phyloP scores from a whole-genome alignment of 495 filamentous ascomycete species.

The Penicillium ucsense region DNA sequence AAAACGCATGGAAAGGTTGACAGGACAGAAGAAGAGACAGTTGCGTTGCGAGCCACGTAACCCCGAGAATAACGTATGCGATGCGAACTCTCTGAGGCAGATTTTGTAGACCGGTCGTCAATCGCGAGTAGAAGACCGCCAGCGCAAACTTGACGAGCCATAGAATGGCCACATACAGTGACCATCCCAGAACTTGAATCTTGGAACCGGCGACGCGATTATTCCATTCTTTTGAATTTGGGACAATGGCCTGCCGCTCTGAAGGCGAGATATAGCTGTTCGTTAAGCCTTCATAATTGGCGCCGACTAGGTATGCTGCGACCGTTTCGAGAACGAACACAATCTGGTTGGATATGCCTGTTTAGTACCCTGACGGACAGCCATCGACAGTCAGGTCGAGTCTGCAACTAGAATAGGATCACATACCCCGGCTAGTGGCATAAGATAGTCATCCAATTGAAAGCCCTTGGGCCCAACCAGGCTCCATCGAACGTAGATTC shows the following conservation, averaged over 20 bases:
- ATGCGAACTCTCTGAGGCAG: slow-evolving; percentile 32
- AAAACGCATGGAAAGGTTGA: slow-evolving; percentile 36
- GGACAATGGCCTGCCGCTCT: slow-evolving; percentile 30
- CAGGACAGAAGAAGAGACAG: slow-evolving; percentile 39
- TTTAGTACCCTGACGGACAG: too few relatives aligned
- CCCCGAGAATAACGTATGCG: slow-evolving; percentile 34
- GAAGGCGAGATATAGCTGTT: slow-evolving; percentile 43
- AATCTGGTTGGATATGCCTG: slow-evolving; percentile 5
- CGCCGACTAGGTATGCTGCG: slow-evolving; percentile 25
- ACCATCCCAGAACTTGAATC: slow-evolving; percentile 43
- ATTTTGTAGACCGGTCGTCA: slow-evolving; percentile 37
- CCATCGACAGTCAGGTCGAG: too few relatives aligned
- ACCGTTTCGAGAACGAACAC: slow-evolving; percentile 24
- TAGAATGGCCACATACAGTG: slow-evolving; percentile 38
- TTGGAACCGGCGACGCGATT: slow-evolving; percentile 41
- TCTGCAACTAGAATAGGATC: not conserved
- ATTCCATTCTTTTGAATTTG: slow-evolving; percentile 28
- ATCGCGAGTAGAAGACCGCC: slow-evolving; percentile 40
- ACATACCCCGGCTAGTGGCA: slow-evolving; percentile 41
- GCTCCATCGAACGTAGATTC: slow-evolving; percentile 34
- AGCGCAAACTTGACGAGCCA: slow-evolving; percentile 45
- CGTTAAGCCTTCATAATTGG: slow-evolving; percentile 32
- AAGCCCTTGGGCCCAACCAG: slow-evolving; percentile 36
- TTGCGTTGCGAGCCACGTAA: slow-evolving; percentile 37
- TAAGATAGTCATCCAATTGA: slow-evolving; percentile 48